Base-by-base conservation (phyloP, 2,329 filamentous ascomycete genomes). In the Bipolaris cookei region DNA sequence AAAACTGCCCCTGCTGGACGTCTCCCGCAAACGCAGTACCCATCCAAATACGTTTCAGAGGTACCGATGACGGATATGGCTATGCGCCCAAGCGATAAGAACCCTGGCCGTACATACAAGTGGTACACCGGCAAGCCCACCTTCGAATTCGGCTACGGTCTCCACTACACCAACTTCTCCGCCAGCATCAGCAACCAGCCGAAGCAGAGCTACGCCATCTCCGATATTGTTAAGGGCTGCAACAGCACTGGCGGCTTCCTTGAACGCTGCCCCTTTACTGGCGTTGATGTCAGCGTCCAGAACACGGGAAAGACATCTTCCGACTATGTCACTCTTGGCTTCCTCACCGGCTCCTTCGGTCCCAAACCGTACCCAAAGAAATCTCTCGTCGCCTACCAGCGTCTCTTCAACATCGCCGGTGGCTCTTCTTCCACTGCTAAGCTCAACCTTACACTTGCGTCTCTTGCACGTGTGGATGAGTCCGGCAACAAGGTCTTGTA, bases 81-180 rank as follows among this genome's bases (percentile, higher is more conserved):
- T 7, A 74, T 88, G 32, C 80, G 83, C 1, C 82, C 83, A 4
- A 76, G 77, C 54, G 64, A 62, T 13, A 71, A 72, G 2, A 76
- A 75, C 4, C 84, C 84, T 0, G 84, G 85, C 14, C 76, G 84
- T 2, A 88, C 86, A 0, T 87, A 88, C 66, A 82, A 80, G 60
- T 88, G 84, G 84, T 88, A 84, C 68, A 76, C 78, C 4, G 76
- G 78, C 30, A 73, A 75, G 23, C 76, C 81, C 0, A 77, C 84
- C 3, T 79, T 82, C 44, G 79, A 80, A 0, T 88, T 87, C 51
- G 85, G 85, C 0, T 78, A 79, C 55, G 86, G 85, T 1, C 64
- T 87, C 54, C 84, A 87, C 68, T 88, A 87, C 72, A 87, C 84
- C 5, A 83, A 75, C 48, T 87, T 87, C 70, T 69, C 59, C 1